Base-by-base conservation (phyloP, 768 basidiomycete genomes). In the Lactarius akahatsu region DNA sequence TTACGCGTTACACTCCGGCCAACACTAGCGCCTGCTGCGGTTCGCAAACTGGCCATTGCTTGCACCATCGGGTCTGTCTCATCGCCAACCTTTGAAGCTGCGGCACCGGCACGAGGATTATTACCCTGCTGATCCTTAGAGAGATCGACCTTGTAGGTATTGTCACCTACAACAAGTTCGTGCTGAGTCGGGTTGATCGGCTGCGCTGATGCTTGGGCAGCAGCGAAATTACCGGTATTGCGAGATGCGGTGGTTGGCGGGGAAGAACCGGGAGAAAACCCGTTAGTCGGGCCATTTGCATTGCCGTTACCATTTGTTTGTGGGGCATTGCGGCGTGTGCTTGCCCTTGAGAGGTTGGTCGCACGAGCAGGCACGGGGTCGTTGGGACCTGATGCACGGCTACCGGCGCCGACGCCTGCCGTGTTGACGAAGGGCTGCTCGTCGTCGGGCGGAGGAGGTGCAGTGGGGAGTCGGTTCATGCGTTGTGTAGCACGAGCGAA, bases 381-480 rank as follows among this genome's bases (percentile, higher is more conserved):
- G 7, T 76, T 69, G 28, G 76, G 72, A 32, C 80, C 80, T 43
- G 72, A 73, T 60, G 78, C 75, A 52, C 79, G 78, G 34, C 83
- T 83, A 18, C 85, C 87, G 4, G 90, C 89, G 18, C 92, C 91
- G 6, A 91, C 79, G 18, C 91, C 92, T 1, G 89, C 89, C 1
- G 80, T 78, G 67, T 91, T 90, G 10, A 82, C 75, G 7, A 78
- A 61, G 0, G 82, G 79, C 16, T 81, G 79, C 13, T 81, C 82
- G 11, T 83, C 81, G 28, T 73, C 78, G 18, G 78, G 73, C 65
- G 77, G 71, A 71, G 74, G 45, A 65, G 76, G 36, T 2, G 82
- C 77, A 10, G 61, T 54, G 43, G 73, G 74, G 9, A 69, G 72
- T 16, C 74, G 62, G 23, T 65, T 47, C 15, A 59, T 20, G 30